These are phyloP conservation scores for Amphicarpaea edgeworthii DNA, from an alignment of 306 rosid species.

Conservation along the genomic window DNA sequence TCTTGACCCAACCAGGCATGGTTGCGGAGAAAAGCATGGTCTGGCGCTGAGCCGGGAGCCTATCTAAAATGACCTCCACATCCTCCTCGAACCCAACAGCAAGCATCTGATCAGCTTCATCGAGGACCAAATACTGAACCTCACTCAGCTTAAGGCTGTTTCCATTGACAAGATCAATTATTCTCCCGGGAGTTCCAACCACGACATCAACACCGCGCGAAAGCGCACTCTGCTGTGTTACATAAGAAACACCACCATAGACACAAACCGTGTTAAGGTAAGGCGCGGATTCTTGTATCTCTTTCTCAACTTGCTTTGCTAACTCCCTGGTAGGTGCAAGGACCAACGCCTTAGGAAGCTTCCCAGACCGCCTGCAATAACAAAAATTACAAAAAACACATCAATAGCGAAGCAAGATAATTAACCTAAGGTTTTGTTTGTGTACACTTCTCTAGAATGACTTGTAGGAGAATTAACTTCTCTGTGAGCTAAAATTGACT, in stretches of 20 bases:
- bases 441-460: too few relatives aligned
- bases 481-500: too few relatives aligned
- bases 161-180: constrained; percentile 82
- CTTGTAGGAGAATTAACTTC: too few relatives aligned
- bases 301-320: constrained; percentile 96
- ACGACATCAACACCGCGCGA: constrained; percentile 93
- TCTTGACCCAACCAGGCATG: constrained; percentile 87
- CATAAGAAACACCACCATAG: constrained; percentile 86
- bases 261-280: constrained; percentile 76
- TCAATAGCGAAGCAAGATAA: not conserved
- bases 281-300: constrained; percentile 96
- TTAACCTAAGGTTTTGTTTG: too few relatives aligned
- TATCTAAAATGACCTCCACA: constrained; percentile 75
- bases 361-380: constrained; percentile 67
- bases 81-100: constrained; percentile 97
- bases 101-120: constrained; percentile 97
- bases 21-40: constrained; percentile 95
- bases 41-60: constrained; percentile 75
- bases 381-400: not conserved
- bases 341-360: constrained; percentile 74
- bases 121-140: constrained; percentile 79
- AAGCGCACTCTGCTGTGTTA: constrained; percentile 81
- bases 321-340: constrained; percentile 97
- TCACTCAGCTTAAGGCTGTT: constrained; percentile 76
- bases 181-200: constrained; percentile 91